Conservation (phyloP, 2,329 filamentous ascomycete genomes). For the Cladosporium halotolerans region DNA sequence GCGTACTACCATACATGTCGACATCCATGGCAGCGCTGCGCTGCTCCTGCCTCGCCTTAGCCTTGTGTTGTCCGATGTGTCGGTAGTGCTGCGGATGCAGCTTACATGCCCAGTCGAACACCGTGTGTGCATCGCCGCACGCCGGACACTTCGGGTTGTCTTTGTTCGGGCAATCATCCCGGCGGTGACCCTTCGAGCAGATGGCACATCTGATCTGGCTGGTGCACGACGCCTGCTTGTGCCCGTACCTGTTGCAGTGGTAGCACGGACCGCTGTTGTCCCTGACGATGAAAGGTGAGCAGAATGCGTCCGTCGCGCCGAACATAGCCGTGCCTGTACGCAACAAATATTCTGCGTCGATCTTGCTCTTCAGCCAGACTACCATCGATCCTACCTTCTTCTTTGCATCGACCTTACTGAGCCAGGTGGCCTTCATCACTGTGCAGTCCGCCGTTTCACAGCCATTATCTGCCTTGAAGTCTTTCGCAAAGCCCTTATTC, state of each 20-base stretch:
- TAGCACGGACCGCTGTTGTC: not conserved
- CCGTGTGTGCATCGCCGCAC: not conserved
- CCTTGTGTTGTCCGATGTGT: not conserved
- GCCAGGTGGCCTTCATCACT: not conserved
- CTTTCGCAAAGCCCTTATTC: not conserved
- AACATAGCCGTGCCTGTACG: not conserved
- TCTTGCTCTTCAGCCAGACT: not conserved
- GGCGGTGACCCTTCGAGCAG: not conserved
- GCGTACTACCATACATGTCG: not conserved
- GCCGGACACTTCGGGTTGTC: not conserved
- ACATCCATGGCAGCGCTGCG: not conserved
- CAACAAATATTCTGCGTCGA: not conserved
- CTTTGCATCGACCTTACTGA: not conserved
- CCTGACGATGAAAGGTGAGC: not conserved
- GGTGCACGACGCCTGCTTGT: constrained; percentile 2
- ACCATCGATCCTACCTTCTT: not conserved
- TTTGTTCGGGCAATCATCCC: not conserved
- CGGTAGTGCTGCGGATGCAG: not conserved
- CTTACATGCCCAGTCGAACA: not conserved
- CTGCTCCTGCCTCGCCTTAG: not conserved
- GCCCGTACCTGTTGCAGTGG: not conserved
- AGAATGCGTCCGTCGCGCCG: not conserved
- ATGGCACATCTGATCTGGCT: not conserved
- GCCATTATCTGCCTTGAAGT: not conserved
- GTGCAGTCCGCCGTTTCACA: not conserved